A percentile compares a stretch with the other conserved stretches of the same genome.
Evolutionary conservation across 768 basidiomycete species (phyloP).

Genomic region (Leccinellum luteum): DNA sequence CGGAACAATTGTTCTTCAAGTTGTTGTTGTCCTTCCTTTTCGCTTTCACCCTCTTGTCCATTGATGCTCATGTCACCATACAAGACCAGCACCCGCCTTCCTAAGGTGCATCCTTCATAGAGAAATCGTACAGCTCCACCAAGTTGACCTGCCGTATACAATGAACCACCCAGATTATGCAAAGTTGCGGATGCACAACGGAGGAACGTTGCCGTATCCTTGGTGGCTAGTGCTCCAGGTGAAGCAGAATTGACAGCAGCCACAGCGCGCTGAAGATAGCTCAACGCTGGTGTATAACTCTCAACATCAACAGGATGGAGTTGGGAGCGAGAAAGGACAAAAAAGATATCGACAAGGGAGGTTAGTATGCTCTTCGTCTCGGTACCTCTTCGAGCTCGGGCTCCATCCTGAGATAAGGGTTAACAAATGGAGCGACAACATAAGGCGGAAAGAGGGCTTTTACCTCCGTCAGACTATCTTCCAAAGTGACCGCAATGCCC

Average conservation of each 20-base stretch:
- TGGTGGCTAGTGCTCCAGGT: constrained; percentile 5
- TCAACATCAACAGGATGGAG: constrained; percentile 41
- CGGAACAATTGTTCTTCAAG: constrained; percentile 65
- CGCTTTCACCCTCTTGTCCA: constrained; percentile 22
- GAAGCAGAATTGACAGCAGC: constrained; percentile 19
- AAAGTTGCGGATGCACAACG: constrained; percentile 73
- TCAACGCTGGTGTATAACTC: constrained; percentile 46
- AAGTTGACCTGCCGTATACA: constrained; percentile 64
- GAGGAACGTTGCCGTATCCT: constrained; percentile 47
- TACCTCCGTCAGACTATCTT: constrained; percentile 32
- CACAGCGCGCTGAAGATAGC: constrained; percentile 45
- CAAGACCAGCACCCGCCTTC: constrained; percentile 43
- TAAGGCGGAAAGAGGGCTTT: constrained; percentile 4
- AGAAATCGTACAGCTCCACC: constrained; percentile 70
- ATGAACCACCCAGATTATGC: constrained; percentile 63
- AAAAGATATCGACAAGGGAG: constrained; percentile 52
- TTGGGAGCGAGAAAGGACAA: constrained; percentile 48
- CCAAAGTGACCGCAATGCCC: constrained; percentile 33
- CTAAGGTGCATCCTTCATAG: constrained; percentile 56
- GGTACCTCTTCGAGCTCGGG: constrained; percentile 1
- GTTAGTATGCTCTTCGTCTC: constrained; percentile 38
- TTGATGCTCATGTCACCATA: constrained; percentile 1
- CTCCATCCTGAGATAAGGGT: constrained; percentile 3
- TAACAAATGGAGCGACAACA: not conserved
- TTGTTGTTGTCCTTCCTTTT: constrained; percentile 49